Evolutionary conservation across 306 rosid species (phyloP), one percentile per base, ranked within the genome.

Genomic region (Lupinus albus): DNA sequence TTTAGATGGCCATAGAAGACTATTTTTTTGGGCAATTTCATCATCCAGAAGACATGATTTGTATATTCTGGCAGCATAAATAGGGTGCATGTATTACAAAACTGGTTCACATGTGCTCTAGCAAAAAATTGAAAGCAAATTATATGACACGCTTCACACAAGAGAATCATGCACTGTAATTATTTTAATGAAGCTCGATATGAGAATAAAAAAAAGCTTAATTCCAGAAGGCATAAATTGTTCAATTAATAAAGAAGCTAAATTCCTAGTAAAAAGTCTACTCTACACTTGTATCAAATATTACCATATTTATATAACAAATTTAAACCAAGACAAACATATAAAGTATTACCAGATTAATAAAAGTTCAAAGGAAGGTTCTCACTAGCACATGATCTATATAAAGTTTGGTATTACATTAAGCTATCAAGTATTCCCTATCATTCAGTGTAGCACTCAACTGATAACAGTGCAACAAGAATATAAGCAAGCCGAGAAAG

Each of bases 391-490:
- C 30, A 4, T 25, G 30, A 25, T 25, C 30, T 2, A 25, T 47
- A 50, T 67, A 36, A 25, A 41, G 16, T 63, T 9, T 45, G 39
- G 39, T 54, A 46, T 46, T 21, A 36, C 6, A 39, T 28, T 30
- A 10, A 49, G 59, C 59, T 50, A 65, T 53, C 70, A 52, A 64
- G 38, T 51, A 49, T 68, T 6, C 7, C 2, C 25, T 3, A 54
- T 36, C 71, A 7, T 53, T 18, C 50, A 42, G 45, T 42, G 20
- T 9, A 14, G 4, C 50, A 6, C 49, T 15, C 18, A 48, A 13
- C 11, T 14, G 16, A 7, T 12, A 58, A 32, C 46, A 49, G 48
- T 28, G 50, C 61, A 35, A 15, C 61, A 35, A 38, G 35, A 36
- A 33, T 35, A 33, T 35, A 67, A 58, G 67, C 56, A 50, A 30